Evolutionary conservation across 2,329 filamentous ascomycete genomes (phyloP).

Genomic region (Claviceps africana): DNA sequence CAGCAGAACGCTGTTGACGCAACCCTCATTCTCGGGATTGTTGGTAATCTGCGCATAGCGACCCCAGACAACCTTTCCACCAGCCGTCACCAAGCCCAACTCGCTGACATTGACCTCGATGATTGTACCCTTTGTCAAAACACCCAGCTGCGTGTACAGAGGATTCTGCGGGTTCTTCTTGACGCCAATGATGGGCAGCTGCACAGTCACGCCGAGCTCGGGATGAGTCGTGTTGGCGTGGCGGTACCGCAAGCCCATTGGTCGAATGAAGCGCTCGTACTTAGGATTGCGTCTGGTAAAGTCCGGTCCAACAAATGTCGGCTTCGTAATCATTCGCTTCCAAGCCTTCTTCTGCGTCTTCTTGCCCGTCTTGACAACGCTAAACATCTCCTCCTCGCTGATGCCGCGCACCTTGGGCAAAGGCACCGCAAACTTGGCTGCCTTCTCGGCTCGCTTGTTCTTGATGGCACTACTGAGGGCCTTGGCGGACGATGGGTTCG

Average conservation of each 20-base stretch:
- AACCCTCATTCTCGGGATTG: conserved; percentile 33
- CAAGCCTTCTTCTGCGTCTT: conserved; percentile 77
- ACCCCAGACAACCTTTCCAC: conserved; percentile 89
- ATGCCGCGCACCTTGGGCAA: conserved; percentile 87
- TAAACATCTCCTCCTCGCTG: conserved; percentile 94
- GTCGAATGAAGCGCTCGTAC: conserved; percentile 43
- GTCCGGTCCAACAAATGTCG: conserved; percentile 69
- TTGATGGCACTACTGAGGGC: conserved; percentile 78
- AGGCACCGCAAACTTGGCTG: conserved; percentile 82
- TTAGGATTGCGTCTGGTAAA: conserved; percentile 84
- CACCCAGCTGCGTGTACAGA: conserved; percentile 83
- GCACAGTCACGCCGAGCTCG: conserved; percentile 73
- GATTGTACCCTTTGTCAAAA: conserved; percentile 65
- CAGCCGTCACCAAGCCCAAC: conserved; percentile 76
- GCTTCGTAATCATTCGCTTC: conserved; percentile 54
- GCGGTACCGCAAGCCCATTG: conserved; percentile 37
- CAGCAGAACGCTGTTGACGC: conserved; percentile 27
- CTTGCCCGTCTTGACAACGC: conserved; percentile 89
- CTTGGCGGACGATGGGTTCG: conserved; percentile 44
- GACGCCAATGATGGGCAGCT: conserved; percentile 61
- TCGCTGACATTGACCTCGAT: conserved; percentile 92
- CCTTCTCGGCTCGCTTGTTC: conserved; percentile 88
- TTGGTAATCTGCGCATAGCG: conserved; percentile 48
- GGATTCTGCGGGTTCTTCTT: conserved; percentile 66
- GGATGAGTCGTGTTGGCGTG: conserved; percentile 51